A percentile compares a stretch with the other conserved stretches of the same genome.
These are phyloP conservation scores for Eustoma russellianum DNA, from an alignment of 257 asterid genomes.

Conservation along the genomic window DNA sequence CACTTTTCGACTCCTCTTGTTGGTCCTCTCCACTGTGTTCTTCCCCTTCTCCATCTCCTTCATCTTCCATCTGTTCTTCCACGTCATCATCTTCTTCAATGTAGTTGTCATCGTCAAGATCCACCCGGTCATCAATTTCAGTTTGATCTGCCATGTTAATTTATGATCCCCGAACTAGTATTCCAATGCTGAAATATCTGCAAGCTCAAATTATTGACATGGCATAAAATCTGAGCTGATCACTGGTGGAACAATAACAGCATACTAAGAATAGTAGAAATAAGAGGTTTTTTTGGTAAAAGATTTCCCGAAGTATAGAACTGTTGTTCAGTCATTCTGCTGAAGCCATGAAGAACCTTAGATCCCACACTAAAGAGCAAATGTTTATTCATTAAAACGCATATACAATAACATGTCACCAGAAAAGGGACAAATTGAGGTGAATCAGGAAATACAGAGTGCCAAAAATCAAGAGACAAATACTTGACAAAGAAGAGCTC, in stretches of 20 bases:
- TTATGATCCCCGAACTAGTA: conserved; percentile 27
- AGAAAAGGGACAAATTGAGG: not conserved
- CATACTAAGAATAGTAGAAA: not conserved
- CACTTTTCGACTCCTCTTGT: conserved; percentile 42
- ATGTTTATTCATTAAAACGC: not conserved
- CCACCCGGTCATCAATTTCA: conserved; percentile 86
- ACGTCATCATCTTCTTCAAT: conserved; percentile 70
- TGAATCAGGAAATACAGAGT: not conserved
- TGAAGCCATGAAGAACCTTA: not conserved
- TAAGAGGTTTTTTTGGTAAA: no score
- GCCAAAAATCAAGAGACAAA: not conserved
- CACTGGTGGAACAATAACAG: conserved; percentile 22
- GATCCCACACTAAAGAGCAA: no score
- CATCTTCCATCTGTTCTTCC: conserved; percentile 78
- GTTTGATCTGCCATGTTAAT: conserved; percentile 68
- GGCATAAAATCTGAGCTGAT: conserved; percentile 20
- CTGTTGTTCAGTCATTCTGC: not conserved
- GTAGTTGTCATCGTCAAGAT: conserved; percentile 83
- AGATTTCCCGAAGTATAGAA: not conserved
- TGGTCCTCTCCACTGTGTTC: conserved; percentile 57
- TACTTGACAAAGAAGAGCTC: no score
- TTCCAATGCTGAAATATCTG: conserved; percentile 45
- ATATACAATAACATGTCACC: not conserved
- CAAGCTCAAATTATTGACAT: conserved; percentile 37
- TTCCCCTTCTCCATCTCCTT: conserved; percentile 49